A percentile compares a stretch with the other conserved stretches of the same genome.
Evolutionary conservation across 2,329 filamentous ascomycete genomes (phyloP).

Genomic region (Cadophora malorum): DNA sequence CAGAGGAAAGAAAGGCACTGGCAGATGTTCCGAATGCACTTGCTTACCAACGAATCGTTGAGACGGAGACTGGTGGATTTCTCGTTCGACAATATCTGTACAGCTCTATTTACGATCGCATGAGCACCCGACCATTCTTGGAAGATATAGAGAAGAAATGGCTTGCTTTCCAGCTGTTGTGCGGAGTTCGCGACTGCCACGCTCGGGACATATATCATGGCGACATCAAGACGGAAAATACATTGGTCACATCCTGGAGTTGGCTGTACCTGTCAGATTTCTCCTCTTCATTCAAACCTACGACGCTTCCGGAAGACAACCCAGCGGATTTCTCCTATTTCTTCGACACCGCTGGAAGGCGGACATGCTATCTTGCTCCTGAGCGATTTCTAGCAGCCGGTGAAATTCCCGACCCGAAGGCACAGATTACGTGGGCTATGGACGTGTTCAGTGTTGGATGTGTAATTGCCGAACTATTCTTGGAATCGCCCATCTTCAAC

Average conservation of each 20-base stretch:
- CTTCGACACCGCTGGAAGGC: slow-evolving; percentile 89
- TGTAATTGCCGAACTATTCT: slow-evolving; percentile 94
- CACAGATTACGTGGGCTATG: slow-evolving; percentile 89
- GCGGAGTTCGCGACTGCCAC: slow-evolving; percentile 91
- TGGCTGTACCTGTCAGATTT: slow-evolving; percentile 99
- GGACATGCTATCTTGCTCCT: slow-evolving; percentile 94
- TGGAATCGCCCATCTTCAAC: slow-evolving; percentile 97
- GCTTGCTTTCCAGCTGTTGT: slow-evolving; percentile 94
- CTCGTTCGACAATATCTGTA: slow-evolving; percentile 95
- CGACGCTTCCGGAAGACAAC: slow-evolving; percentile 93
- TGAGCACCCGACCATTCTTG: slow-evolving; percentile 94
- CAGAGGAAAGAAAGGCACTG: slow-evolving; percentile 80
- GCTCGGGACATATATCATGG: slow-evolving; percentile 89
- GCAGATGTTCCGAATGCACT: slow-evolving; percentile 89
- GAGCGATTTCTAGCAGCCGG: slow-evolving; percentile 84
- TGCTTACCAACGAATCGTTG: slow-evolving; percentile 86
- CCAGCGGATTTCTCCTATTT: slow-evolving; percentile 98
- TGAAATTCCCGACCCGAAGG: slow-evolving; percentile 66
- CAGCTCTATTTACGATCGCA: slow-evolving; percentile 94
- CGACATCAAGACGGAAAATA: slow-evolving; percentile 98
- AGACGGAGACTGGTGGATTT: slow-evolving; percentile 90
- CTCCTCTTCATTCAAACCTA: slow-evolving; percentile 92
- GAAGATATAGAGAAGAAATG: slow-evolving; percentile 99
- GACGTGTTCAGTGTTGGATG: slow-evolving; percentile 97
- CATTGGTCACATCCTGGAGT: slow-evolving; percentile 98